Base-by-base conservation (phyloP, 495 filamentous ascomycete genomes). In the Tuber aestivum region DNA sequence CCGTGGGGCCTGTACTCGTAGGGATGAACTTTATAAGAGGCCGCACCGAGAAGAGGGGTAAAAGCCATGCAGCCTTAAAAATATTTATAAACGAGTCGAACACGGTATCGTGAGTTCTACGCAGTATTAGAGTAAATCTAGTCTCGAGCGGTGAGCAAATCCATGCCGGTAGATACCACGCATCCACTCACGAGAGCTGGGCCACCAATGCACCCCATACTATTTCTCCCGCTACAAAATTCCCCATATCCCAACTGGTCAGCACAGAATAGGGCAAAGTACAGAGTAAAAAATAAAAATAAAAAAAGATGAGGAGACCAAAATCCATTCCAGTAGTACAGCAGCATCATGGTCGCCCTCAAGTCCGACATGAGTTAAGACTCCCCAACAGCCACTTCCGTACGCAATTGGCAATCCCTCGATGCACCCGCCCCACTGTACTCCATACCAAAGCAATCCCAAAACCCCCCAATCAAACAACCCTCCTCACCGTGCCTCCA, bases 141-240 rank as follows among this genome's bases (percentile, higher is more conserved):
- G 56, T 65, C 27, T 65, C 16, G 10, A 65, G 56, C 56, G 56
- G 56, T 65, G 56, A 65, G 56, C 14, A 14, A 65, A 65, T 18
- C 56, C 56, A 65, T 65, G 56, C 27, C 56, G 56, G 56, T 12
- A 35, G 12, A 65, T 65, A 35, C 32, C 12, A 14, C 20, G 27
- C 56, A 65, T 65, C 56, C 56, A 35, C 56, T 32, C 56, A 35
- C 56, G 27, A 35, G 14, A 35, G 56, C 16, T 27, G 56, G 20
- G 56, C 56, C 56, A 65, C 56, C 56, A 65, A 65, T 65, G 27
- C 56, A 65, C 56, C 56, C 56, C 27, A 35, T 14, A 65, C 56
- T 35, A 35, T 20, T 20, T 16, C 50, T 35, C 35, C 56, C 56
- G n/a, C 23, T n/a, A 16, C 48, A 56, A 56, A 12, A 56, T 10